A percentile compares a stretch with the other conserved stretches of the same genome.
Evolutionary conservation across 2,329 filamentous ascomycete genomes (phyloP).

Genomic region (Colletotrichum coccodes): DNA sequence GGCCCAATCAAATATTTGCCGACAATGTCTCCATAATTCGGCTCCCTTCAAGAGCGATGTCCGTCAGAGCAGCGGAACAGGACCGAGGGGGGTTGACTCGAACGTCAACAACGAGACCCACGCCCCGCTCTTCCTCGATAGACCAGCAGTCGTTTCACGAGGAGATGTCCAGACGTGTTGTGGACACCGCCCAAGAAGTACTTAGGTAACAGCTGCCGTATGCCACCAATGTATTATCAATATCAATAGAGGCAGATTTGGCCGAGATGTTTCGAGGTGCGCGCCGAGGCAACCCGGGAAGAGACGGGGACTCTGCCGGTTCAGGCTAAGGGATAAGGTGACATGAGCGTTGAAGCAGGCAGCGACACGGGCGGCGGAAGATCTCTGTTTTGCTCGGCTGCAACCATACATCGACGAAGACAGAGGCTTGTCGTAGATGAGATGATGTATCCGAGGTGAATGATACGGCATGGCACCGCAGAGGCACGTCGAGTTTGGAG

Average conservation of each 20-base stretch:
- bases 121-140: background rate
- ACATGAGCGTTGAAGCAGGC: constrained; percentile 14
- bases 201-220: background rate
- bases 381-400: constrained; percentile 16
- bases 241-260: background rate
- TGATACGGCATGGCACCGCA: background rate
- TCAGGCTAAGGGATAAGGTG: constrained; percentile 20
- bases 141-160: constrained; percentile 9
- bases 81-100: background rate
- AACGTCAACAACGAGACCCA: background rate
- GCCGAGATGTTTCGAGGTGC: background rate
- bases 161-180: background rate
- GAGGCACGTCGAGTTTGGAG: background rate
- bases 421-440: background rate
- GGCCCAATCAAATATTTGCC: constrained; percentile 28
- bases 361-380: constrained; percentile 17
- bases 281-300: background rate
- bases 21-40: constrained; percentile 11
- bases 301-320: background rate
- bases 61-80: background rate
- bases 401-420: background rate
- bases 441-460: background rate
- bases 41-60: background rate
- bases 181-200: constrained; percentile 3
- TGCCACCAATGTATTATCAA: background rate